phyloP scores from a whole-genome alignment of 345 rosid genomes.

The Populus ilicifolia region DNA sequence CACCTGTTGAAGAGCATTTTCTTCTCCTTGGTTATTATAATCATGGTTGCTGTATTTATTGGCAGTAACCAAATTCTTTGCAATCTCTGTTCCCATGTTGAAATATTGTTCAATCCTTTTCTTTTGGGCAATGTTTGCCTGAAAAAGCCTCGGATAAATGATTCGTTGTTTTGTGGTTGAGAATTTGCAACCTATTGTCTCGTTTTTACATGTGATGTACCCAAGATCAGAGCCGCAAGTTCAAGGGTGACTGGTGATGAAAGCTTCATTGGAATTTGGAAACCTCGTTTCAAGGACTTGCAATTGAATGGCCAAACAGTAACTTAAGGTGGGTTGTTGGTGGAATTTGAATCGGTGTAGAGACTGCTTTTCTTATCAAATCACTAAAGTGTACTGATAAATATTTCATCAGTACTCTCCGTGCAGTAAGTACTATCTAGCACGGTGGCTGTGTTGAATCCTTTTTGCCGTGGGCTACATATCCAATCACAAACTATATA shows the following conservation, averaged over 20 bases:
- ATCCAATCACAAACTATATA: no score
- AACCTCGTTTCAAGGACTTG: background rate
- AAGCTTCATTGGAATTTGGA: background rate
- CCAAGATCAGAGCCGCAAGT: background rate
- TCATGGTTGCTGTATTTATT: background rate
- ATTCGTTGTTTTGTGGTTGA: background rate
- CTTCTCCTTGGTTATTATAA: background rate
- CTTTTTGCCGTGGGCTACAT: no score
- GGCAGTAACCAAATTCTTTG: background rate
- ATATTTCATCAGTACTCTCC: no score
- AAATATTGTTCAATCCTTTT: background rate
- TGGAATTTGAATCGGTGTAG: background rate
- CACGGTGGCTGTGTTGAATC: no score
- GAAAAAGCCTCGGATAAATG: background rate
- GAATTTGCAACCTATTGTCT: background rate
- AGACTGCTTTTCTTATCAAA: background rate
- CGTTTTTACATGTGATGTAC: background rate
- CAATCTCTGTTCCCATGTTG: background rate
- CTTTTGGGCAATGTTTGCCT: background rate
- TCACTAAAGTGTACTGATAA: background rate
- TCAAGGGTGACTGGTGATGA: background rate
- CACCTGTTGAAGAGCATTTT: background rate
- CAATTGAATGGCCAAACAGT: background rate
- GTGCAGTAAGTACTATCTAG: no score
- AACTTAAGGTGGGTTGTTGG: background rate